Percentiles rank a stretch among this genome's conserved stretches.
These are phyloP conservation scores for Nitzschia palea DNA, from an alignment of 108 stramenopile genomes.

Conservation along the genomic window DNA sequence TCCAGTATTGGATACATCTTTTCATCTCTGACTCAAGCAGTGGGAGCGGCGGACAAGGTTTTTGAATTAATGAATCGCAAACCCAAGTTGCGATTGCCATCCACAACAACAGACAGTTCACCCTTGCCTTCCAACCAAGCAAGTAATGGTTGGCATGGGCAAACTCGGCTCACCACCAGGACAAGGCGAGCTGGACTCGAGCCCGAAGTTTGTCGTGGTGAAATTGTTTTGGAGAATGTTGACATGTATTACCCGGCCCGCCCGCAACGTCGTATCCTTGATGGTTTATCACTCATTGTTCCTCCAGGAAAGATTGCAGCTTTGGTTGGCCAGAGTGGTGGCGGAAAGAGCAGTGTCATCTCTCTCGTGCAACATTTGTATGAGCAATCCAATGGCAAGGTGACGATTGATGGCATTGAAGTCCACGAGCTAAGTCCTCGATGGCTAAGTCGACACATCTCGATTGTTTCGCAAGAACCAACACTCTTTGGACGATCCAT, in stretches of 20 bases:
- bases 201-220: slow-evolving; percentile 42
- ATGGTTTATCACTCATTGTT: slow-evolving; percentile 48
- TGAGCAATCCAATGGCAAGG: slow-evolving; percentile 57
- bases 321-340: slow-evolving; percentile 79
- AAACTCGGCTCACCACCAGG: not conserved
- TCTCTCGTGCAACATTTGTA: slow-evolving; percentile 82
- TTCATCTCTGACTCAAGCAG: slow-evolving; percentile 54
- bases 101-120: not conserved
- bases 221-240: slow-evolving; percentile 48
- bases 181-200: slow-evolving; percentile 29
- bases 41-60: slow-evolving; percentile 81
- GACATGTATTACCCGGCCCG: slow-evolving; percentile 63
- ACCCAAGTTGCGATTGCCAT: slow-evolving; percentile 29
- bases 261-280: slow-evolving; percentile 51
- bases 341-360: slow-evolving; percentile 65
- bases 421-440: slow-evolving; percentile 46
- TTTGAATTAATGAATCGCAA: slow-evolving; percentile 68
- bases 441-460: slow-evolving; percentile 48
- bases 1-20: slow-evolving; percentile 60
- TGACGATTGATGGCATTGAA: slow-evolving; percentile 50
- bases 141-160: not conserved
- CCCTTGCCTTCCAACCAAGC: not conserved
- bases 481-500: slow-evolving; percentile 84
- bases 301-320: slow-evolving; percentile 67
- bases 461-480: slow-evolving; percentile 89